Evolutionary conservation across 192 early-diverging fungal species (phyloP), one percentile per base, ranked within the genome.

Genomic region (Funneliformis mosseae): DNA sequence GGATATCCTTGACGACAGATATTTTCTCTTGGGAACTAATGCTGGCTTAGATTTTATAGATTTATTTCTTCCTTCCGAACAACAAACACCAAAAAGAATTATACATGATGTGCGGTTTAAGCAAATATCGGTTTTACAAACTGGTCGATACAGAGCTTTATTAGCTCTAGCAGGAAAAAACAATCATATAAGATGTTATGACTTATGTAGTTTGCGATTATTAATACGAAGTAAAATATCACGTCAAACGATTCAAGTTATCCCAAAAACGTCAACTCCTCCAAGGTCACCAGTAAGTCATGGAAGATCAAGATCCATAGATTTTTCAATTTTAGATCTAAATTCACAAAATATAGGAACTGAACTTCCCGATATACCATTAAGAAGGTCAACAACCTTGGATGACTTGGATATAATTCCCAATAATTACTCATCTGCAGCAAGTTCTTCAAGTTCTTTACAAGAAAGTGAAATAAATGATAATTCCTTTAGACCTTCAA

Each of bases 181-280:
- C 21, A 64, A 42, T 16, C 76, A 77, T 77, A 43, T 77, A 16
- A 77, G 76, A 77, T 43, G 21, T 33, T 77, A 77, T 46, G 41
- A 42, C 18, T 50, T 77, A 64, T 28, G 38, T 39, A 50, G 14
- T 33, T 43, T 77, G 41, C 62, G 62, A 4, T 28, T 77, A 14
- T 66, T 77, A 43, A 77, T 77, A 42, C 28, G 27, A 64, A 63
- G 61, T 64, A 63, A 64, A 42, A 23, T 64, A 23, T 16, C 18
- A 64, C 61, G 16, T 28, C 76, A 18, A 18, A 23, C 11, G 39
- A 25, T 18, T 38, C 28, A 62, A 77, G 28, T 63, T 9, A 39
- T 18, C 14, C 3, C 43, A 21, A 46, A 74, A 48, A 11, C 38
- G 3, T 28, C 71, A 14, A 46, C 27, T 9, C 14, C 43, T 46